These are phyloP conservation scores for Pseudozyma sp. DNA, from an alignment of 1,284 basidiomycete genomes.

Conservation along the genomic window DNA sequence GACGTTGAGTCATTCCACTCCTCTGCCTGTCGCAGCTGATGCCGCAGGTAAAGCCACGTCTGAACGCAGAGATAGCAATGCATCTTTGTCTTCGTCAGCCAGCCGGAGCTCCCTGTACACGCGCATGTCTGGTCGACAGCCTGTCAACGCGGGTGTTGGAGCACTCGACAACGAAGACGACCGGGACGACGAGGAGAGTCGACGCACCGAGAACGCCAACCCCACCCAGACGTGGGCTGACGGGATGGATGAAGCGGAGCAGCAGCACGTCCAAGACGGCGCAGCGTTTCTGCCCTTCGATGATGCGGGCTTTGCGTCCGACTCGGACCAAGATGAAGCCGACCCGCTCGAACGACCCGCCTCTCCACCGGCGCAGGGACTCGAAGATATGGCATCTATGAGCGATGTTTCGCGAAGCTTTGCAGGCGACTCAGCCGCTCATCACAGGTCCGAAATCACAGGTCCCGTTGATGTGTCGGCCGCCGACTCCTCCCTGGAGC, in stretches of 20 bases:
- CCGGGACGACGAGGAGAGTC: slow-evolving; percentile 8
- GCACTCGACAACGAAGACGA: slow-evolving; percentile 1
- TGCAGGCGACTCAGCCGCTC: slow-evolving; percentile 8
- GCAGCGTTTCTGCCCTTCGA: slow-evolving; percentile 11
- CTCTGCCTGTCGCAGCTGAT: slow-evolving; percentile 12
- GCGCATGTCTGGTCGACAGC: slow-evolving; percentile 29
- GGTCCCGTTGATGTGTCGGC: slow-evolving; percentile 9
- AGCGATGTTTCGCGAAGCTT: slow-evolving; percentile 32
- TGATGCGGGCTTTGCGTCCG: slow-evolving; percentile 31
- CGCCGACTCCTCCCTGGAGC: neutral
- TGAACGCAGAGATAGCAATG: slow-evolving; percentile 17
- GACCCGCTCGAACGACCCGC: neutral
- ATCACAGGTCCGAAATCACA: slow-evolving; percentile 3
- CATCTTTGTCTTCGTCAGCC: slow-evolving; percentile 5
- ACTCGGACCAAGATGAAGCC: slow-evolving; percentile 28
- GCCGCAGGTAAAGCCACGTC: neutral
- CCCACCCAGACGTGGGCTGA: neutral
- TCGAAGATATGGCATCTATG: slow-evolving; percentile 15
- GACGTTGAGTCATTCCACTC: slow-evolving; percentile 25
- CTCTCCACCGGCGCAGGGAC: neutral
- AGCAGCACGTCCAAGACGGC: slow-evolving; percentile 5
- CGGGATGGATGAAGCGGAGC: neutral
- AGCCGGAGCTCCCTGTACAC: slow-evolving; percentile 24
- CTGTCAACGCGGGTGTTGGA: neutral
- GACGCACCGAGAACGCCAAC: neutral